Evolutionary conservation across 805 yeast species (phyloP), one percentile per base, ranked within the genome.

Genomic region (Tetrapisispora nanseiensis): DNA sequence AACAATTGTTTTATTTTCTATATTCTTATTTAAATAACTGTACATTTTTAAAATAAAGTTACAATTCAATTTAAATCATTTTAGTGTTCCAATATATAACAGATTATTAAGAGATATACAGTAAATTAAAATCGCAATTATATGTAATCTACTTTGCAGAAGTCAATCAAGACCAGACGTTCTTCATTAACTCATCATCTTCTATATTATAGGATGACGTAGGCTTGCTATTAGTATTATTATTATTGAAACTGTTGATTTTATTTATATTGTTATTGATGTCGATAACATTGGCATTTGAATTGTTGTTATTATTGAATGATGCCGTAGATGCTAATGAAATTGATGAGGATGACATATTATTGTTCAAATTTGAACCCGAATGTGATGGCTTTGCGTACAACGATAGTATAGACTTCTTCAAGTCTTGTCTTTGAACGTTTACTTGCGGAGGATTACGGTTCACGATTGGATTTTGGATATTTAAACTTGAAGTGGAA

Each of bases 351-450:
- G 49, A 39, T 37, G 52, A 46, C 24, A 28, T 22, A 12, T 31
- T 37, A 18, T 29, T 31, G 23, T 27, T 64, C 63, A 27, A 42
- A 10, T 36, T 35, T 27, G 36, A 44, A 12, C 37, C 38, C 3
- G 49, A 46, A 37, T 40, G 33, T n/a, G 46, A 37, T 6, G 72
- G 83, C 2, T 84, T 74, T 1, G 94, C 76, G 61, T 92, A 92
- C 41, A 92, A 71, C 20, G 97, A 86, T 45, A 92, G 66, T 46
- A 92, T 92, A 1, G 96, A 86, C 65, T 86, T 86, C 58, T 92
- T 92, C 61, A 92, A 71, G 56, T 90, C 97, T 3, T 92, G 90
- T 55, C 95, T 73, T 27, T 71, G 47, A 27, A 30, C 30, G 23
- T 6, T 8, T 24, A 16, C 19, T 28, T 16, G 33, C 4, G 19